phyloP scores from a whole-genome alignment of 306 rosid genomes.

The Oxytropis ochrocephala region DNA sequence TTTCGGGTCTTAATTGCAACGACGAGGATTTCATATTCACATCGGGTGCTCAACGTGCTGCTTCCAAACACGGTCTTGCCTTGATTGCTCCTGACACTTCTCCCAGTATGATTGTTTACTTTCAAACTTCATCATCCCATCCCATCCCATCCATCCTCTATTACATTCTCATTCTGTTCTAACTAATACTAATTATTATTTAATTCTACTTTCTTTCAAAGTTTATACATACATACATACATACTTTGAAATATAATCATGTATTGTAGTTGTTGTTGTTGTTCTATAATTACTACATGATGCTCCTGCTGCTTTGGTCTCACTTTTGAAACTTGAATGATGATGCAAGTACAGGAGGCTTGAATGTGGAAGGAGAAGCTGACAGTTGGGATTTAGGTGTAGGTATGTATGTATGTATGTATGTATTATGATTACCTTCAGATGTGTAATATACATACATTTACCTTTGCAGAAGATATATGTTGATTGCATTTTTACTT shows the following conservation, averaged over 20 bases:
- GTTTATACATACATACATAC: too few relatives aligned
- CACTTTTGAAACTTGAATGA: background rate
- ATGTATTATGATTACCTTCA: constrained; percentile 23
- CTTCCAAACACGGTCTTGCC: constrained; percentile 68
- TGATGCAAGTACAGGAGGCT: constrained; percentile 54
- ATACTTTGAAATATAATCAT: too few relatives aligned
- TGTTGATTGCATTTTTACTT: constrained; percentile 6
- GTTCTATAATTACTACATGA: background rate
- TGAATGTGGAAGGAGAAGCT: constrained; percentile 96
- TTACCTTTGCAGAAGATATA: constrained; percentile 1
- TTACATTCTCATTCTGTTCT: background rate
- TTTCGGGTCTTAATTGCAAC: constrained; percentile 82
- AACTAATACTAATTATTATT: too few relatives aligned
- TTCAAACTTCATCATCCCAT: too few relatives aligned
- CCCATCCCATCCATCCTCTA: too few relatives aligned
- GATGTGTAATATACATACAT: background rate
- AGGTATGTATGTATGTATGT: constrained; percentile 83
- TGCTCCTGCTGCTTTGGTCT: background rate
- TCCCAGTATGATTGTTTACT: constrained; percentile 53
- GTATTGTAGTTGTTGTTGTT: background rate
- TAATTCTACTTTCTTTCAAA: too few relatives aligned
- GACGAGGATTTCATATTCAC: constrained; percentile 79
- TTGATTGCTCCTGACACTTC: constrained; percentile 83
- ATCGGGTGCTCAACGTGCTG: constrained; percentile 82
- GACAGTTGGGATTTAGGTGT: constrained; percentile 96